Percentiles rank a stretch among this genome's conserved stretches.
Evolutionary conservation across 345 rosid genomes (phyloP).

Genomic region (Barbarea vulgaris): DNA sequence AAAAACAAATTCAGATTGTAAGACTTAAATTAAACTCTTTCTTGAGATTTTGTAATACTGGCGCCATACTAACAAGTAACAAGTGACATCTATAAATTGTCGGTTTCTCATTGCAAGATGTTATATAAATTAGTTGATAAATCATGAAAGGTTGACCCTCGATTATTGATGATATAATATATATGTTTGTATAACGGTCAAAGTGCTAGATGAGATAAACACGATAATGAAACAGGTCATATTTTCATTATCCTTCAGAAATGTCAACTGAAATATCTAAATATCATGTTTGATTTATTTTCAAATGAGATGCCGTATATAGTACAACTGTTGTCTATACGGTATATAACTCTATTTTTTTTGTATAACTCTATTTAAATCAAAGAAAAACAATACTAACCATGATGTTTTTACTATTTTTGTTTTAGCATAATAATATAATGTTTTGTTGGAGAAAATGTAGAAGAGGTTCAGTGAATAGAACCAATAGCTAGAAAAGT

Average conservation of each 20-base stretch:
- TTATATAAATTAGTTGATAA: slow-evolving; percentile 6
- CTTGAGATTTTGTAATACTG: background rate
- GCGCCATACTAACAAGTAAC: background rate
- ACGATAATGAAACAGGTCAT: slow-evolving; percentile 31
- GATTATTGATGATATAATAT: slow-evolving; percentile 19
- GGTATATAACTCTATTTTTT: too few species aligned
- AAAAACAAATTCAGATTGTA: background rate
- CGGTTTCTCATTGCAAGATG: slow-evolving; percentile 23
- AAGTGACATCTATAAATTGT: slow-evolving; percentile 20
- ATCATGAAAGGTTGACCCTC: slow-evolving; percentile 26
- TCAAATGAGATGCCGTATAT: slow-evolving; percentile 18
- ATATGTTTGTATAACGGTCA: slow-evolving; percentile 26
- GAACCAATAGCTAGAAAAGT: slow-evolving; percentile 33
- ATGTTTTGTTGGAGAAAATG: background rate
- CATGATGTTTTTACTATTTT: background rate
- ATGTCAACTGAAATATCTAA: slow-evolving; percentile 34
- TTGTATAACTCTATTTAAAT: background rate
- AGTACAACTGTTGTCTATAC: background rate
- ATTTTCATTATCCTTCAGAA: slow-evolving; percentile 17
- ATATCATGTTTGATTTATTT: slow-evolving; percentile 1
- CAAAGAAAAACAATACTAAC: slow-evolving; percentile 4
- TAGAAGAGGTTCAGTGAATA: slow-evolving; percentile 28
- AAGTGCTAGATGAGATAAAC: slow-evolving; percentile 12
- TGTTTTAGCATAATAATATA: background rate
- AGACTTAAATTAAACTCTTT: background rate